Percentiles rank a stretch among this genome's conserved stretches.
Conservation (phyloP, 2,329 filamentous ascomycete species). For the Dactylellina cionopaga region DNA sequence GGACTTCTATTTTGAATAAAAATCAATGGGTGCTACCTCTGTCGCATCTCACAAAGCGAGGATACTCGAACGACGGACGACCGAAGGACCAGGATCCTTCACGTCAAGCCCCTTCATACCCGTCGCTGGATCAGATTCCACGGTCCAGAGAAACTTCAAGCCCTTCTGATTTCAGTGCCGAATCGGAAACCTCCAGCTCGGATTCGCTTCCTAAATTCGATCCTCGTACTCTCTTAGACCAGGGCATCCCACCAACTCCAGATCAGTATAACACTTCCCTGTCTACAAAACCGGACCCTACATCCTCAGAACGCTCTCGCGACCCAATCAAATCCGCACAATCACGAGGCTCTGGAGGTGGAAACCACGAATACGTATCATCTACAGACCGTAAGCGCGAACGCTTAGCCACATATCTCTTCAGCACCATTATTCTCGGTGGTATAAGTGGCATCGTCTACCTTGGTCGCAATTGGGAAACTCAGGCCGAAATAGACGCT, state of each 20-base stretch:
- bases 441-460: constrained; percentile 73
- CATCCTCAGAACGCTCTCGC: constrained; percentile 33
- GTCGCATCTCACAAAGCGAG: constrained; percentile 21
- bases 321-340: constrained; percentile 35
- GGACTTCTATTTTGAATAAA: neutral
- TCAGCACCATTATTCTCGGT: constrained; percentile 69
- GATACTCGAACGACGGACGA: neutral
- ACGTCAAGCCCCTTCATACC: neutral
- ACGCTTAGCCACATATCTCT: constrained; percentile 78
- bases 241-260: constrained; percentile 50
- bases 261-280: constrained; percentile 43
- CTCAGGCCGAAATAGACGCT: constrained; percentile 73
- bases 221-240: constrained; percentile 46
- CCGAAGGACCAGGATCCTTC: constrained; percentile 1
- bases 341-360: constrained; percentile 32
- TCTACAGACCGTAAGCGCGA: constrained; percentile 85
- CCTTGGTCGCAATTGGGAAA: constrained; percentile 87
- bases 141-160: neutral
- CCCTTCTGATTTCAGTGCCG: neutral
- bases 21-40: neutral
- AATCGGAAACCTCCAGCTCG: constrained; percentile 1
- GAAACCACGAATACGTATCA: constrained; percentile 73
- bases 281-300: constrained; percentile 46
- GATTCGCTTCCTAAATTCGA: constrained; percentile 35
- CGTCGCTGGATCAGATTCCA: constrained; percentile 18